Evolutionary conservation across 2,329 filamentous ascomycete species (phyloP), one percentile per base, ranked within the genome.

Genomic region (Aspergillus neotritici): DNA sequence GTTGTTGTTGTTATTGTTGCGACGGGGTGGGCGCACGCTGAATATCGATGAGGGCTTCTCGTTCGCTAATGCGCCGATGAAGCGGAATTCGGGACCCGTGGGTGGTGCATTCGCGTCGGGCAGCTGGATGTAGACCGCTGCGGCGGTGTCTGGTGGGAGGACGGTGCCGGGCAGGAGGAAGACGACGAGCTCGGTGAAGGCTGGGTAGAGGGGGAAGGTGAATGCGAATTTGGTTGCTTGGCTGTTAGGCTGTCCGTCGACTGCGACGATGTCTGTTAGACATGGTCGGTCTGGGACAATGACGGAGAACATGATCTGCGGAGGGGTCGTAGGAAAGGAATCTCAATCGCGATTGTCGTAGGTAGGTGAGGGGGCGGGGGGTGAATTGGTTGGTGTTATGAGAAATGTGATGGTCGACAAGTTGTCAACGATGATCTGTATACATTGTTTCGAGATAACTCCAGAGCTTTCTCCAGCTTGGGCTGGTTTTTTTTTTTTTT

Each of bases 11-110:
- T 53, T 9, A 25, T 25, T 25, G 21, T 8, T 57, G 48, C 54
- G 54, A 15, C 15, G 47, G 6, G 49, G 49, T 12, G 47, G 56
- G 2, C 73, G 75, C 51, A 94, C 73, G 64, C 86, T 89, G 75
- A 97, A 96, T 44, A 97, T 86, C 30, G 90, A 88, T 53, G 85
- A 91, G 55, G 93, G 89, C 62, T 96, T 96, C 44, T 90, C 88
- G 30, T 86, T 83, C 1, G 87, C 90, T 43, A 98, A 83, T 37
- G 84, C 93, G 50, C 94, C 93, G 4, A 97, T 80, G 57, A 98
- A 87, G 47, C 78, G 82, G 70, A 94, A 94, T 36, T 83, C 79
- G 1, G 77, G 71, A 3, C 63, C 56, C 32, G 66, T 46, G 47
- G 55, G 34, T 34, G 46, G 46, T 37, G 54, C 31, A 42, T 59